Evolutionary conservation across 225 moss, liverwort and hornwort species (phyloP).

Genomic region (Anthoceros angustus): DNA sequence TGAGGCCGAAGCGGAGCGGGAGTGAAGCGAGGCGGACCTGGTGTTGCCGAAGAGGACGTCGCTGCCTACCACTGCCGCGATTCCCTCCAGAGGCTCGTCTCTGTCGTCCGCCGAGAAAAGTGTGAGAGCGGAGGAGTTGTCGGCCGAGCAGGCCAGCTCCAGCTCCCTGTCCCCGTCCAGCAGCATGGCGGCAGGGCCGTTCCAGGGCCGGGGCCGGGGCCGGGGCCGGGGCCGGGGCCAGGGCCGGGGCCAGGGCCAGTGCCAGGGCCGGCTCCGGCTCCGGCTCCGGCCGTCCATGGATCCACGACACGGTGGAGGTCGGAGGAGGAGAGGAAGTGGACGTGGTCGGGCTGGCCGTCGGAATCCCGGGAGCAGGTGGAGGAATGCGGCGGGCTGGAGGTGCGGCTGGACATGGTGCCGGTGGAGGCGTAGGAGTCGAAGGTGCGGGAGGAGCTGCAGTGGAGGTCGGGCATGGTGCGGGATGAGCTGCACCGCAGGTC

Average conservation of each 20-base stretch:
- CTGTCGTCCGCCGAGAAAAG: background rate
- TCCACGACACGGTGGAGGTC: background rate
- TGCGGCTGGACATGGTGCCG: background rate
- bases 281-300: background rate
- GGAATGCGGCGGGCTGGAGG: slow-evolving; percentile 4
- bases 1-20: background rate
- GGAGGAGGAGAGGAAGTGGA: background rate
- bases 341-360: background rate
- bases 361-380: background rate
- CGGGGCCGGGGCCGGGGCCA: background rate
- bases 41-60: slow-evolving; percentile 28
- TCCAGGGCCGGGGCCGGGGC: background rate
- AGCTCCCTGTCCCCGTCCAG: background rate
- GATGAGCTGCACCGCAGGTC: background rate
- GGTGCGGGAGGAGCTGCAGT: slow-evolving; percentile 4
- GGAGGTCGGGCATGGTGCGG: background rate
- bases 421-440: background rate
- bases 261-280: background rate
- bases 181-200: background rate
- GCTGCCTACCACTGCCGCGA: slow-evolving; percentile 42
- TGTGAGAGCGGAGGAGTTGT: background rate
- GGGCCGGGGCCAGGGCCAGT: background rate
- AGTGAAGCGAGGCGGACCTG: background rate
- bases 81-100: slow-evolving; percentile 12
- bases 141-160: background rate